phyloP scores from a whole-genome alignment of 805 yeast species.

The Starmerella roubikii region DNA sequence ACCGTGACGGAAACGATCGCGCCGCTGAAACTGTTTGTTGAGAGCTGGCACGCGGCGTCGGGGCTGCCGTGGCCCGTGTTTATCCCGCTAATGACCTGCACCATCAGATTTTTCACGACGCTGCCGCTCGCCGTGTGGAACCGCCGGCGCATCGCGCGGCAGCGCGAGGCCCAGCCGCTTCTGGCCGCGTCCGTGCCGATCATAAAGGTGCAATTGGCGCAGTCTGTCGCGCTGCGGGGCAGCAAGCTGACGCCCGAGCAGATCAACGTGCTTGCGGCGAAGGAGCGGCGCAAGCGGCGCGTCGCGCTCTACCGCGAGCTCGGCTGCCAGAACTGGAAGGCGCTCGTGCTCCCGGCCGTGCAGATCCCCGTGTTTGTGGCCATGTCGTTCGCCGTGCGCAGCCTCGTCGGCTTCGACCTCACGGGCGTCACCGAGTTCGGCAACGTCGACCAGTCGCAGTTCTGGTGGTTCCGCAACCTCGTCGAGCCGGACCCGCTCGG shows the following conservation, averaged over 20 bases:
- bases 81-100: slow-evolving; percentile 59
- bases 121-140: slow-evolving; percentile 68
- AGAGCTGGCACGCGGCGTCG: slow-evolving; percentile 18
- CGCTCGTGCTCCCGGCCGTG: slow-evolving; percentile 50
- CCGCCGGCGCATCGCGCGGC: slow-evolving; percentile 53
- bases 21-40: slow-evolving; percentile 17
- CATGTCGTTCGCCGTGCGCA: slow-evolving; percentile 60
- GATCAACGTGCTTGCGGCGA: slow-evolving; percentile 55
- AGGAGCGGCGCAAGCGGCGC: slow-evolving; percentile 68
- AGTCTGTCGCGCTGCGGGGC: slow-evolving; percentile 23
- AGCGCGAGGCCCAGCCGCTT: slow-evolving; percentile 57
- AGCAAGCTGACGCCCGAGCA: slow-evolving; percentile 58
- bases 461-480: slow-evolving; percentile 50
- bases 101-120: slow-evolving; percentile 52
- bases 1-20: slow-evolving; percentile 12
- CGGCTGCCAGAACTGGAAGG: slow-evolving; percentile 67
- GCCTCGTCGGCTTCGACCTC: slow-evolving; percentile 45
- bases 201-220: slow-evolving; percentile 39
- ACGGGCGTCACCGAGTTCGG: slow-evolving; percentile 20
- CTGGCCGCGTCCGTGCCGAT: slow-evolving; percentile 66
- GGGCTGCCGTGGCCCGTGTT: slow-evolving; percentile 75
- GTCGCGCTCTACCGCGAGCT: slow-evolving; percentile 51
- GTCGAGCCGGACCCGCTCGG: slow-evolving; percentile 48
- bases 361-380: slow-evolving; percentile 83
- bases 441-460: slow-evolving; percentile 26